Evolutionary conservation across 192 early-diverging fungal genomes (phyloP).

Genomic region (Glomus cerebriforme): DNA sequence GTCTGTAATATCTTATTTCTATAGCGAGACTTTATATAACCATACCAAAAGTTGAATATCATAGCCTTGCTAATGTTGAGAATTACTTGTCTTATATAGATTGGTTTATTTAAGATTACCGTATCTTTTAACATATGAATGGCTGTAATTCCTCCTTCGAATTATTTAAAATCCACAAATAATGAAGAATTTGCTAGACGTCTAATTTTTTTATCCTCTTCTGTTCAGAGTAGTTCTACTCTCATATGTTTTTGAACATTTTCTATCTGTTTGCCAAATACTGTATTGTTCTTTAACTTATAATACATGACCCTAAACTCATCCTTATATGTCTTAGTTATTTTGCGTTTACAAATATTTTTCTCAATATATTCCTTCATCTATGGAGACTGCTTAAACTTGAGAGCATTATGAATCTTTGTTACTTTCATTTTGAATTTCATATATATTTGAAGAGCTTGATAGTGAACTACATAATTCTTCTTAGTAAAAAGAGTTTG

Average conservation of each 20-base stretch:
- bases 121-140: slow-evolving; percentile 30
- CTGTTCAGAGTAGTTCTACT: too few species aligned
- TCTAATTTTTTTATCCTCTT: slow-evolving; percentile 25
- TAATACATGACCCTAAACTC: slow-evolving; percentile 27
- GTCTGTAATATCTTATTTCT: too few species aligned
- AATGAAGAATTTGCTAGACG: slow-evolving; percentile 10
- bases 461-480: too few species aligned
- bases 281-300: too few species aligned
- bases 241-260: too few species aligned
- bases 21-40: too few species aligned
- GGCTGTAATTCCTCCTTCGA: slow-evolving; percentile 20
- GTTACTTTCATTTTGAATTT: not conserved
- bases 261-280: too few species aligned
- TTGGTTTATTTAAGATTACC: slow-evolving; percentile 18
- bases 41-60: too few species aligned
- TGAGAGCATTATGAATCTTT: slow-evolving; percentile 18
- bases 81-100: slow-evolving; percentile 25
- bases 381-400: slow-evolving; percentile 19
- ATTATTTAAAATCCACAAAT: slow-evolving; percentile 24
- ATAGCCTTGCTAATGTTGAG: too few species aligned
- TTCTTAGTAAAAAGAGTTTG: slow-evolving; percentile 8
- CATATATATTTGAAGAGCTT: slow-evolving; percentile 12
- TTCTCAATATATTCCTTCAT: slow-evolving; percentile 23
- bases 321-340: slow-evolving; percentile 6
- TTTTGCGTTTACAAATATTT: slow-evolving; percentile 28